Percentiles rank a stretch among this genome's conserved stretches.
These are phyloP conservation scores for Naganishia randhawae DNA, from an alignment of 768 basidiomycete genomes.

Conservation along the genomic window DNA sequence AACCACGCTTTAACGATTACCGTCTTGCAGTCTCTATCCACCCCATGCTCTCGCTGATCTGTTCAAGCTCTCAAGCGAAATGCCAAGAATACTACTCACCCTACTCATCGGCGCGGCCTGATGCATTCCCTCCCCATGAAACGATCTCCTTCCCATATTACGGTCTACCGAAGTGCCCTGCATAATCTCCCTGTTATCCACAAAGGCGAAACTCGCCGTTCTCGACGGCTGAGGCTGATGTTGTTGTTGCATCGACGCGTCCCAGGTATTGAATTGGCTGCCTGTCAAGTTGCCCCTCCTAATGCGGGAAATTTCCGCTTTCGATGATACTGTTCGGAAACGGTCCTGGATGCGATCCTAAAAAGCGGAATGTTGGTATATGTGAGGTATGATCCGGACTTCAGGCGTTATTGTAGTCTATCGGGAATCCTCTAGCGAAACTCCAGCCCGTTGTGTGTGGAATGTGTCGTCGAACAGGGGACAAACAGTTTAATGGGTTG, in stretches of 20 bases:
- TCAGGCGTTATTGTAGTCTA: background rate
- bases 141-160: background rate
- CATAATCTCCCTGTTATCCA: conserved; percentile 4
- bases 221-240: background rate
- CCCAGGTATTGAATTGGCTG: background rate
- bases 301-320: no score
- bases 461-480: background rate
- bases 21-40: background rate
- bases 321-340: background rate
- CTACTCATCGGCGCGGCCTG: conserved; percentile 8
- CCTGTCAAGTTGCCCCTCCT: background rate
- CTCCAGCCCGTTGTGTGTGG: background rate
- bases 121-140: conserved; percentile 1
- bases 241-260: background rate
- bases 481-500: background rate
- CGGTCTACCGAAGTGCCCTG: conserved; percentile 11
- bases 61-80: background rate
- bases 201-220: background rate
- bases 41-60: background rate
- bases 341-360: background rate
- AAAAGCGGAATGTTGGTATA: background rate
- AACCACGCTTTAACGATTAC: background rate
- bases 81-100: background rate
- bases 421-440: background rate
- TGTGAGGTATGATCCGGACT: background rate